These are phyloP conservation scores for Cynara cardunculus DNA, from an alignment of 129 eudicot genomes.

Conservation along the genomic window DNA sequence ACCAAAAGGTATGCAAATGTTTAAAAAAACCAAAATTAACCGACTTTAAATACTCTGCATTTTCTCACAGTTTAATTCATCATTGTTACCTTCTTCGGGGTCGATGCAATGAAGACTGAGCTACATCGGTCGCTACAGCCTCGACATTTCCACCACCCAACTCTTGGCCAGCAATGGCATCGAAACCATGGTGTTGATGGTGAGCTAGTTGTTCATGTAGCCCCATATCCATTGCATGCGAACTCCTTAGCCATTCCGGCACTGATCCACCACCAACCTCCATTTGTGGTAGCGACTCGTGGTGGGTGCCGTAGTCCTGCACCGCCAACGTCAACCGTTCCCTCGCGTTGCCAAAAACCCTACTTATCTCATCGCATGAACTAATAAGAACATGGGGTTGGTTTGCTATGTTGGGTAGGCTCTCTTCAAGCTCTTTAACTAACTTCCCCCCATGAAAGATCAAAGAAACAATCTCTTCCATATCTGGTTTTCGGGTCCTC, in stretches of 20 bases:
- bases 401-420: slow-evolving; percentile 44
- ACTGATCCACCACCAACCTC: slow-evolving; percentile 35
- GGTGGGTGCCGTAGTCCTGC: slow-evolving; percentile 25
- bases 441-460: slow-evolving; percentile 51
- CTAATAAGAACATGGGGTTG: slow-evolving; percentile 39
- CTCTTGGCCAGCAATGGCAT: slow-evolving; percentile 21
- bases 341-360: slow-evolving; percentile 40
- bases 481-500: slow-evolving; percentile 1
- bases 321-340: slow-evolving; percentile 37
- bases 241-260: slow-evolving; percentile 45
- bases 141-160: slow-evolving; percentile 31
- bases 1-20: background rate
- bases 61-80: background rate
- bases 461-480: slow-evolving; percentile 53
- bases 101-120: slow-evolving; percentile 39
- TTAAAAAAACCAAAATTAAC: background rate
- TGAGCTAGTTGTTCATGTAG: slow-evolving; percentile 21
- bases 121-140: slow-evolving; percentile 10
- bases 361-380: slow-evolving; percentile 56
- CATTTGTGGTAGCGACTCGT: slow-evolving; percentile 4
- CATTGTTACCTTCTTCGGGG: slow-evolving; percentile 57
- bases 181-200: slow-evolving; percentile 22
- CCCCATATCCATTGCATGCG: slow-evolving; percentile 36
- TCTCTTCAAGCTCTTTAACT: slow-evolving; percentile 59
- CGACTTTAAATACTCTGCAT: background rate